These are phyloP conservation scores for Sarocladium strictum DNA, from an alignment of 2,329 filamentous ascomycete species.

Conservation along the genomic window DNA sequence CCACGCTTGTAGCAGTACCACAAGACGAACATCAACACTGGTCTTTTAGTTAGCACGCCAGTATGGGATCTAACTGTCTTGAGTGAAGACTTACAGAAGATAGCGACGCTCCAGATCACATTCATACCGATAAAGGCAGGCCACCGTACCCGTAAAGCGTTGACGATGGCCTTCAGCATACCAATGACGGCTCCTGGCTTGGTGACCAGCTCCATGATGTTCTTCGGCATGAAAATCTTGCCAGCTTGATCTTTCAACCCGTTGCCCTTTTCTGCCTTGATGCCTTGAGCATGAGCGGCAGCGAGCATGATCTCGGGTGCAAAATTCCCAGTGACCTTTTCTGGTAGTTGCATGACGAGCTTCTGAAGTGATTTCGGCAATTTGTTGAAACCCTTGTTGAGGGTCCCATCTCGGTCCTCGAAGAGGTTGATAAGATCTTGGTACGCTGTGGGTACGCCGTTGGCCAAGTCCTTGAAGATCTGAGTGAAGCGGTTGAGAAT, in stretches of 20 bases:
- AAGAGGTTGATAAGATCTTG: constrained; percentile 68
- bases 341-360: constrained; percentile 76
- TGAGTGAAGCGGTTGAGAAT: constrained; percentile 80
- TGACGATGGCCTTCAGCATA: constrained; percentile 85
- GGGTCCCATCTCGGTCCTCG: constrained; percentile 54
- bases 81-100: constrained; percentile 63
- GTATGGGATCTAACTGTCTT: neutral
- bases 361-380: constrained; percentile 79
- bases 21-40: constrained; percentile 84
- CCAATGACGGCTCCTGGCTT: constrained; percentile 82
- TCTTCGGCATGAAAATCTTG: constrained; percentile 64
- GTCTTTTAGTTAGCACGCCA: constrained; percentile 5
- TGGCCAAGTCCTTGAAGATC: constrained; percentile 85
- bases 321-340: constrained; percentile 69
- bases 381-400: constrained; percentile 55
- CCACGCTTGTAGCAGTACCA: constrained; percentile 99
- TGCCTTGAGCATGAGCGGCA: constrained; percentile 66
- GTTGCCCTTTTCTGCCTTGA: constrained; percentile 48
- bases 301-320: constrained; percentile 79
- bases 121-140: constrained; percentile 89
- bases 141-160: constrained; percentile 79
- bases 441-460: constrained; percentile 90
- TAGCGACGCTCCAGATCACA: constrained; percentile 79
- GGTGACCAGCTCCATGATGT: constrained; percentile 71
- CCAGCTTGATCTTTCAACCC: constrained; percentile 58